Base-by-base conservation (phyloP, 1,284 basidiomycete species). In the Trichosporon coremiiforme region DNA sequence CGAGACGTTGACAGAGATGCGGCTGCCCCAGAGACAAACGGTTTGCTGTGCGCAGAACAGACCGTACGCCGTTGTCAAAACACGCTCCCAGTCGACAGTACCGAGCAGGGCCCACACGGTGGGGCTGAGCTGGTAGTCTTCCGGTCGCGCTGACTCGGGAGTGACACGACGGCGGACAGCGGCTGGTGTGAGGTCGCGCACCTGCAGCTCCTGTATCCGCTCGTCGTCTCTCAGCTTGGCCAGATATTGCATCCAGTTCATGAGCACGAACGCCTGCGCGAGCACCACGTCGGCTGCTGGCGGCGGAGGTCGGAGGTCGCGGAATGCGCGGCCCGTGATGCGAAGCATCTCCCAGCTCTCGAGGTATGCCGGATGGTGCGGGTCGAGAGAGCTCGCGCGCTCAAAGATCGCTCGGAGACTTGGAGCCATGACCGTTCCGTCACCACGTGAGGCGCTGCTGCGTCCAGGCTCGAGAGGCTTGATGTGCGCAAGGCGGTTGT, bases 21-120 rank as follows among this genome's bases (percentile, higher is more conserved):
- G 62, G n/a, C 38, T 60, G 3, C 71, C 69, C 76, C 76, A 80
- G 0, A 81, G 67, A 3, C 60, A 53, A 33, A 78, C 75, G 9
- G 74, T 75, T 65, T 77, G 71, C 47, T 76, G 75, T 20, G 78
- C 75, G 17, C 73, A 73, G 57, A 75, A 80, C 5, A 81, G 71
- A 3, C 74, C 66, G 65, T 74, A 75, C 0, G 74, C 75, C 15
- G 68, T 64, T 2, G 70, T 70, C 7, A 81, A 57, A 0, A 72
- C 73, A n/a, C 69, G 31, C 22, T 71, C 65, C 76, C 77, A 80
- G 22, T 76, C 65, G 13, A 74, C 64, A 7, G 15, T 38, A 7
- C 53, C 25, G 29, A 74, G 66, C 60, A 66, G 71, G 0, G 50
- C 29, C 73, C 73, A 74, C 2, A 50, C 47, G 4, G 47, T 60